phyloP scores from a whole-genome alignment of 2,329 filamentous ascomycete species.

The Calonectria henricotiae region DNA sequence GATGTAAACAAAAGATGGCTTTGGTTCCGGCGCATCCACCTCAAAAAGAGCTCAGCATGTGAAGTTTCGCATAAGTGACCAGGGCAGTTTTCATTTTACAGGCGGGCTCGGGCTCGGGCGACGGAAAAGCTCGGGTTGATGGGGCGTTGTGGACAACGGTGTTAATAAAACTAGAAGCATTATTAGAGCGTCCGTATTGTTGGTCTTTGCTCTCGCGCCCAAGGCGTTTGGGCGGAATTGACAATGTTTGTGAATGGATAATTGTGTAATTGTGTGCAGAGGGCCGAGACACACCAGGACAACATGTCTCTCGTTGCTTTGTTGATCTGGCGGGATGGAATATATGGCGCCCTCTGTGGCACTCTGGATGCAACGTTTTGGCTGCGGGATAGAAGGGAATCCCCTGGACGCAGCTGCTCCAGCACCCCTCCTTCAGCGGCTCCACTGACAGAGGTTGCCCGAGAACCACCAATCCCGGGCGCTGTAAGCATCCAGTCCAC shows the following conservation, averaged over 20 bases:
- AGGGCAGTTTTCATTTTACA: constrained; percentile 36
- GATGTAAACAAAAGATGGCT: constrained; percentile 39
- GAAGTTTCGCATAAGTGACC: constrained; percentile 37
- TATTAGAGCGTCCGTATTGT: constrained; percentile 8
- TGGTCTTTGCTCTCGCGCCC: constrained; percentile 15
- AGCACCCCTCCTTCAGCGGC: constrained; percentile 28
- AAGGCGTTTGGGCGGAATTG: not conserved
- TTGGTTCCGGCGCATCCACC: constrained; percentile 9
- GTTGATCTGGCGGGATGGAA: constrained; percentile 1
- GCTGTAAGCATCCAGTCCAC: constrained; percentile 13
- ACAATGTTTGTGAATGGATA: constrained; percentile 12
- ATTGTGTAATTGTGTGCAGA: constrained; percentile 8
- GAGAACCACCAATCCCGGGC: constrained; percentile 27
- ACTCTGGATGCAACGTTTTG: constrained; percentile 24
- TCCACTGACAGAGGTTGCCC: constrained; percentile 12
- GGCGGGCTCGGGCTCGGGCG: constrained; percentile 33
- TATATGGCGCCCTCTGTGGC: constrained; percentile 6
- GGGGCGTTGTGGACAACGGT: not conserved
- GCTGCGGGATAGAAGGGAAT: constrained; percentile 21
- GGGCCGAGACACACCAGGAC: constrained; percentile 12
- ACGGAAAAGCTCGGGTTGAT: constrained; percentile 20
- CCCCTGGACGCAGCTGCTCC: constrained; percentile 21
- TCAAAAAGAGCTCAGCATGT: constrained; percentile 27
- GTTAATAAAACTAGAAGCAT: constrained; percentile 22
- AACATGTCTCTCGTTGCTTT: constrained; percentile 19